These are phyloP conservation scores for Monosporascus sp. DNA, from an alignment of 2,329 filamentous ascomycete genomes.

Conservation along the genomic window DNA sequence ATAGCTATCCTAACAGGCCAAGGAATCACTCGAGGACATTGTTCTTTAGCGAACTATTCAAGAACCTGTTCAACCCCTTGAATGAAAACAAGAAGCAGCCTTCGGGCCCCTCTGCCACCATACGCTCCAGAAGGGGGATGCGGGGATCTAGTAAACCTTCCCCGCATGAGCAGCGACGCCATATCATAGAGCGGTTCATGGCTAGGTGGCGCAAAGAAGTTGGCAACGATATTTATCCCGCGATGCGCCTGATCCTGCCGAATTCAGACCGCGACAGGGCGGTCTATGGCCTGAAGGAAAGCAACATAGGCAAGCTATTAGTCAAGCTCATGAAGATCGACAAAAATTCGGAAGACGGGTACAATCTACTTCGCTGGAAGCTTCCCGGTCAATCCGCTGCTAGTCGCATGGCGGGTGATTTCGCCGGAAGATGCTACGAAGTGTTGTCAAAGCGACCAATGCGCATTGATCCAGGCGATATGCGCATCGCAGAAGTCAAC, in stretches of 20 bases:
- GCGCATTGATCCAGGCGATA: slow-evolving; percentile 64
- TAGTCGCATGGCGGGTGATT: slow-evolving; percentile 75
- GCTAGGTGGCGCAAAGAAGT: slow-evolving; percentile 81
- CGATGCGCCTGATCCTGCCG: slow-evolving; percentile 82
- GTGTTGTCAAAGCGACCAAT: slow-evolving; percentile 80
- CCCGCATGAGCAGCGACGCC: slow-evolving; percentile 71
- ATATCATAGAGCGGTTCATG: slow-evolving; percentile 83
- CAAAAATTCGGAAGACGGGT: slow-evolving; percentile 82
- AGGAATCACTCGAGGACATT: slow-evolving; percentile 74
- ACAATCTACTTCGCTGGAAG: slow-evolving; percentile 87
- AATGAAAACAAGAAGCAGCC: slow-evolving; percentile 75
- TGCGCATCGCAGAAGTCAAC: slow-evolving; percentile 89
- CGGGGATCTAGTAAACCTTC: slow-evolving; percentile 54
- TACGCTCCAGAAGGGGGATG: slow-evolving; percentile 52
- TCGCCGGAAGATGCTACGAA: slow-evolving; percentile 83
- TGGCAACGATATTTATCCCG: slow-evolving; percentile 88
- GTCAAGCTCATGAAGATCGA: slow-evolving; percentile 90
- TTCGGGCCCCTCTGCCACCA: slow-evolving; percentile 43
- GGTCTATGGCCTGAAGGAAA: slow-evolving; percentile 93
- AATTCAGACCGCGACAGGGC: slow-evolving; percentile 89
- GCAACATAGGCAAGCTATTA: slow-evolving; percentile 80
- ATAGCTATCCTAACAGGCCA: slow-evolving; percentile 77
- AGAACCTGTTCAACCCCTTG: slow-evolving; percentile 73
- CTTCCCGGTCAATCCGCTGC: slow-evolving; percentile 64
- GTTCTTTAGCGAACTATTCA: slow-evolving; percentile 74